Conservation (phyloP, 345 rosid species). For the Pistacia vera region DNA sequence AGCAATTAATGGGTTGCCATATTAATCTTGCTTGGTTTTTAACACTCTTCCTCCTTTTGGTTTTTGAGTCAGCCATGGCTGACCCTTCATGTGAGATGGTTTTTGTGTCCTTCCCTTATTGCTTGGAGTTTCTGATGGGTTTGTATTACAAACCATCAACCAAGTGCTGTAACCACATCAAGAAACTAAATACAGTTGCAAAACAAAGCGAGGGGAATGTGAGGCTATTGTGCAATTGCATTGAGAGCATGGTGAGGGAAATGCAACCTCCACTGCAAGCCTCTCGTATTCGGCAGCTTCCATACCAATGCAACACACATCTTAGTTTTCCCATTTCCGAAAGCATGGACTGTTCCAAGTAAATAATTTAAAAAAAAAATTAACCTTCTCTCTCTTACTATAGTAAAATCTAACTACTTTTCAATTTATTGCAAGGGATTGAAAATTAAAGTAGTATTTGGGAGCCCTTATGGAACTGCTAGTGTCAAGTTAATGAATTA, state of each 20-base stretch:
- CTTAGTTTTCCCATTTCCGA: constrained; percentile 56
- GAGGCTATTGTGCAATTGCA: constrained; percentile 38
- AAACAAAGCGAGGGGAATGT: constrained; percentile 33
- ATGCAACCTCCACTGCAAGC: constrained; percentile 32
- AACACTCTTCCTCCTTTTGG: constrained; percentile 22
- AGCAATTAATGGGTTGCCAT: constrained; percentile 7
- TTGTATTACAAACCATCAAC: constrained; percentile 26
- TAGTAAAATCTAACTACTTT: neutral
- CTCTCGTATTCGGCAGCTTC: constrained; percentile 40
- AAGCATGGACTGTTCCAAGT: constrained; percentile 40
- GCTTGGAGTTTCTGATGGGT: constrained; percentile 46
- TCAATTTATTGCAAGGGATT: neutral
- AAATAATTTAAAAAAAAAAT: neutral
- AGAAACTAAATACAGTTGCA: constrained; percentile 40
- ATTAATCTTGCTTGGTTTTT: neutral
- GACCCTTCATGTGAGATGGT: constrained; percentile 35
- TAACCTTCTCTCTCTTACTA: neutral
- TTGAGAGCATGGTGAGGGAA: constrained; percentile 42
- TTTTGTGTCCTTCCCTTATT: constrained; percentile 39
- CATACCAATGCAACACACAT: constrained; percentile 35
- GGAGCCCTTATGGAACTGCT: neutral
- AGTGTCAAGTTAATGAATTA: too few species aligned
- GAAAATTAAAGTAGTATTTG: neutral
- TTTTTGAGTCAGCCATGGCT: constrained; percentile 18
- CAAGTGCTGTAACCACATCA: constrained; percentile 41